phyloP scores from a whole-genome alignment of 179 eudicot species.

The Sideroxylon spinosum region DNA sequence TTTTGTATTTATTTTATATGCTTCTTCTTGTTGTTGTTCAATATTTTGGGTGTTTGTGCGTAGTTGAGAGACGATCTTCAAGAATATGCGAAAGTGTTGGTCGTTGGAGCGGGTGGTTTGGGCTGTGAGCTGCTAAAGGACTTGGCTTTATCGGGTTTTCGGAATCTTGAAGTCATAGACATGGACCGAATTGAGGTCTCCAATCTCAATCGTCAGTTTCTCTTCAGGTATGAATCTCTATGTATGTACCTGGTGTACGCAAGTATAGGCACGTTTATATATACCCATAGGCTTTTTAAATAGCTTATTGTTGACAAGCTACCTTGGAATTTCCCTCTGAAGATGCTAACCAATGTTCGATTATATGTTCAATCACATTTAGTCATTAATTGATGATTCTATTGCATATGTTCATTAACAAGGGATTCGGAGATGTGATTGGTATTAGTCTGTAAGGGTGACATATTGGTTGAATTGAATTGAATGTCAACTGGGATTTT shows the following conservation, averaged over 20 bases:
- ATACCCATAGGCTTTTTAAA: too few species aligned
- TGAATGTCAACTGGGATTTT: not conserved
- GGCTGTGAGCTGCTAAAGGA: constrained; percentile 92
- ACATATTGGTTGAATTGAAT: not conserved
- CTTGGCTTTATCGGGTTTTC: constrained; percentile 82
- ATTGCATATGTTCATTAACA: too few species aligned
- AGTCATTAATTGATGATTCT: not conserved
- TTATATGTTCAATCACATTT: not conserved
- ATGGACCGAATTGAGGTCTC: constrained; percentile 95
- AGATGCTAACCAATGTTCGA: too few species aligned
- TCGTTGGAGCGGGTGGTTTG: constrained; percentile 96
- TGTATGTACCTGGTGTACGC: not conserved
- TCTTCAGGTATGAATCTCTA: constrained; percentile 48
- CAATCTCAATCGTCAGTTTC: constrained; percentile 91
- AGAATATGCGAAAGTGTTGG: constrained; percentile 63
- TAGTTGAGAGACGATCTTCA: constrained; percentile 79
- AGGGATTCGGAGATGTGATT: too few species aligned
- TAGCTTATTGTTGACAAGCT: too few species aligned
- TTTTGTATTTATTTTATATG: constrained; percentile 15
- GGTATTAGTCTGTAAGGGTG: too few species aligned
- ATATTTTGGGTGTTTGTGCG: constrained; percentile 13
- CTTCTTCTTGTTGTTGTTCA: not conserved
- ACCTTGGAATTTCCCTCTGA: too few species aligned
- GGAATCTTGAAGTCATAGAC: constrained; percentile 87
- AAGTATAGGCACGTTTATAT: not conserved